Evolutionary conservation across 1,139 yeast species (phyloP).

Genomic region (Saccharomycopsis hybrid): DNA sequence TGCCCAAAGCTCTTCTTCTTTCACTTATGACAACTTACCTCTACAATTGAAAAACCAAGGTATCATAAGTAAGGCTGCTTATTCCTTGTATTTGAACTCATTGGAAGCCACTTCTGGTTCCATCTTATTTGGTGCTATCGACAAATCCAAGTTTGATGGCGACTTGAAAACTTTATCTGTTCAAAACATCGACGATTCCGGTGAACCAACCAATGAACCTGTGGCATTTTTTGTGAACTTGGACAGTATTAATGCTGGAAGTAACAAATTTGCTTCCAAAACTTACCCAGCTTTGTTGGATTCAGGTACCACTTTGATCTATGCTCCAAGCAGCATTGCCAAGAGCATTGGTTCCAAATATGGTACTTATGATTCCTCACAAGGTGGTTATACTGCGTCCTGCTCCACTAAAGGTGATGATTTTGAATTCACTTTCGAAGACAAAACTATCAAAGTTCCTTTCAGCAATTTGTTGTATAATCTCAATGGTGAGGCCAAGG

Average conservation of each 20-base stretch:
- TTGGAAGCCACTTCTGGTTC: conserved; percentile 37
- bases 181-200: conserved; percentile 25
- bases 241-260: conserved; percentile 5
- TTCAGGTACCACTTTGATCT: conserved; percentile 44
- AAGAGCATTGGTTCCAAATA: conserved; percentile 11
- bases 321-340: conserved; percentile 31
- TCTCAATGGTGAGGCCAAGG: conserved; percentile 10
- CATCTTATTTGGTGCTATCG: conserved; percentile 54
- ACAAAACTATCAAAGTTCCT: conserved; percentile 36
- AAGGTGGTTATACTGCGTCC: conserved; percentile 24
- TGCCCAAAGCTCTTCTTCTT: conserved; percentile 3
- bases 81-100: conserved; percentile 48
- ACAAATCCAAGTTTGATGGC: conserved; percentile 46
- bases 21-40: conserved; percentile 38
- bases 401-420: conserved; percentile 24
- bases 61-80: conserved; percentile 37
- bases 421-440: conserved; percentile 36
- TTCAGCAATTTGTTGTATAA: conserved; percentile 24
- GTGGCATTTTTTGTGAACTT: conserved; percentile 13
- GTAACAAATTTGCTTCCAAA: neutral
- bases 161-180: conserved; percentile 28
- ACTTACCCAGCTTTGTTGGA: conserved; percentile 37
- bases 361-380: conserved; percentile 21
- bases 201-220: neutral
- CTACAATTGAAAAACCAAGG: conserved; percentile 40